phyloP scores from a whole-genome alignment of 2,329 filamentous ascomycete species.

The Drechslerella coelobrocha region DNA sequence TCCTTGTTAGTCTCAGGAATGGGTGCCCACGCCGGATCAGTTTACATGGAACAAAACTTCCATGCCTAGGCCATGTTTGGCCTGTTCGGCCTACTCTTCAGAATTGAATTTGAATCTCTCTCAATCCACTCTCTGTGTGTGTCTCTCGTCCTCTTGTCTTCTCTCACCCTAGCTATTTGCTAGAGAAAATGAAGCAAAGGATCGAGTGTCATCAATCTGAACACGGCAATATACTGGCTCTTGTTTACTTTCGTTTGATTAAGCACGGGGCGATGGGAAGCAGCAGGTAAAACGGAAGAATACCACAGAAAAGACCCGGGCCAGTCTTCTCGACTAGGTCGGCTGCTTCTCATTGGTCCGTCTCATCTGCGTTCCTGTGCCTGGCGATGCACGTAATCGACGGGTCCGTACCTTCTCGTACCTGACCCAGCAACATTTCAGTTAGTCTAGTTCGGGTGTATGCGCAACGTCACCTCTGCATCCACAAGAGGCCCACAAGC shows the following conservation, averaged over 20 bases:
- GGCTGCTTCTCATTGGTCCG: neutral
- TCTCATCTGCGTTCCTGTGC: slow-evolving; percentile 4
- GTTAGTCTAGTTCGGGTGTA: neutral
- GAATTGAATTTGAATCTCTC: too few species aligned
- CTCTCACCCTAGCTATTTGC: too few species aligned
- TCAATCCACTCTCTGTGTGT: too few species aligned
- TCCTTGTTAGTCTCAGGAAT: slow-evolving; percentile 31
- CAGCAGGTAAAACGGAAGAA: too few species aligned
- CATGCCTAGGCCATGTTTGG: neutral
- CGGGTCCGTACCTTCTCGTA: neutral
- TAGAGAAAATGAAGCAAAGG: too few species aligned
- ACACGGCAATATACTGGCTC: too few species aligned
- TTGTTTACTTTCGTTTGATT: too few species aligned
- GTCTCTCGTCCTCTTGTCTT: too few species aligned
- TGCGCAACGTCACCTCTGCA: neutral
- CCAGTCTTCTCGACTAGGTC: too few species aligned
- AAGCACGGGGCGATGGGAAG: too few species aligned
- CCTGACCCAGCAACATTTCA: neutral
- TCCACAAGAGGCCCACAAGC: neutral
- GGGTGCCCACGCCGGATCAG: slow-evolving; percentile 12
- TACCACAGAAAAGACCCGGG: too few species aligned
- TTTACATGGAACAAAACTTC: neutral
- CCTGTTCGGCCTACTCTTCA: neutral
- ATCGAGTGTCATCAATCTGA: too few species aligned
- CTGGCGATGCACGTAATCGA: slow-evolving; percentile 2